Percentiles rank a stretch among this genome's conserved stretches.
These are phyloP conservation scores for Tephrocybe sp. DNA, from an alignment of 768 basidiomycete species.

Conservation along the genomic window DNA sequence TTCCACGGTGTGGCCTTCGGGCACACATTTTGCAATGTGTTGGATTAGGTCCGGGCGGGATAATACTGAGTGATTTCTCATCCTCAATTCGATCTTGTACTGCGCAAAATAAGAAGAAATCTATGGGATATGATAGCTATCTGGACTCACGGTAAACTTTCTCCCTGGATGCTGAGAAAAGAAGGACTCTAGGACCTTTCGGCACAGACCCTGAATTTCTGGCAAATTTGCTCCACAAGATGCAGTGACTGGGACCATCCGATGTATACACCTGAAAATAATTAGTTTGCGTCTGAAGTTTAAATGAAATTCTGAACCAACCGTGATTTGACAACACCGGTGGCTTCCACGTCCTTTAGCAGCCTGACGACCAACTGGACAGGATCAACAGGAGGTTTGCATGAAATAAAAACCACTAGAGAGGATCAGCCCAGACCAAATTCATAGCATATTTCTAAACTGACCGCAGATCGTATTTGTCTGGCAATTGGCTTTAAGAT, in stretches of 20 bases:
- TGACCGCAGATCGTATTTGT: constrained; percentile 80
- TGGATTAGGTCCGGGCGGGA: constrained; percentile 59
- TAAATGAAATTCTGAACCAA: constrained; percentile 21
- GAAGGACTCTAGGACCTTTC: constrained; percentile 48
- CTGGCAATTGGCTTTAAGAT: constrained; percentile 60
- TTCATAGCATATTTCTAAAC: constrained; percentile 11
- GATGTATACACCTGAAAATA: constrained; percentile 55
- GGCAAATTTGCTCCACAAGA: constrained; percentile 66
- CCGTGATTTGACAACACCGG: constrained; percentile 68
- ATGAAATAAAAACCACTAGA: constrained; percentile 81
- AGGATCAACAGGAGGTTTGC: constrained; percentile 75
- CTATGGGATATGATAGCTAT: background rate
- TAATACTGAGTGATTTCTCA: constrained; percentile 76
- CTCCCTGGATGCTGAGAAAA: constrained; percentile 42
- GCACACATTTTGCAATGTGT: constrained; percentile 68
- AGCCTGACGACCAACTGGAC: constrained; percentile 65
- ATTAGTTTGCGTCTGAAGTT: background rate
- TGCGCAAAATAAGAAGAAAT: constrained; percentile 22
- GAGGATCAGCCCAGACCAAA: constrained; percentile 1
- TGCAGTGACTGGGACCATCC: constrained; percentile 67
- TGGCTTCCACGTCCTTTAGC: constrained; percentile 56
- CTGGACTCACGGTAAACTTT: constrained; percentile 43
- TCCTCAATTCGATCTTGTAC: constrained; percentile 80
- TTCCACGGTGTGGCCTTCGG: constrained; percentile 63
- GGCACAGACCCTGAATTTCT: constrained; percentile 66